Evolutionary conservation across 2,329 filamentous ascomycete genomes (phyloP), one percentile per base, ranked within the genome.

Genomic region (Macrophomina pseudophaseolina): DNA sequence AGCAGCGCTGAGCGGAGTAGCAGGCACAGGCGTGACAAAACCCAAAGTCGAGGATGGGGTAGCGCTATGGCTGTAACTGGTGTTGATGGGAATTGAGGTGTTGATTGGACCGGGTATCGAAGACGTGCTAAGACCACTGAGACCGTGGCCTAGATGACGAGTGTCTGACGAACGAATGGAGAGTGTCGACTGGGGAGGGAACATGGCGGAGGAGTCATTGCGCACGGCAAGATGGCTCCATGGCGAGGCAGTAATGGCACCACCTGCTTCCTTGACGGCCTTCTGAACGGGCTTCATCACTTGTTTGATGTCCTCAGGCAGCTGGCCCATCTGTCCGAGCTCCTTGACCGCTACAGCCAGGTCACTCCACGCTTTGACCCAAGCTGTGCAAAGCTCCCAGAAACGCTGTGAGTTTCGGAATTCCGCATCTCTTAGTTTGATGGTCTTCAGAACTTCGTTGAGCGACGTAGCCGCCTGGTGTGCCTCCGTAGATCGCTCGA

Each of bases 1-100:
- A 1, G 94, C 94, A 16, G 93, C 94, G 72, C 92, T 95, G 69
- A 97, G 86, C 7, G 94, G 94, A 1, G 94, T 97, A 73, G 95
- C 93, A 8, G 94, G 93, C 44, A 93, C 80, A 11, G 86, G 83
- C 9, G 85, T 81, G 28, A 84, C 82, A 54, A 85, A 85, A 12
- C 82, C 84, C 59, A 70, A 53, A 35, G 48, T 64, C 49, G 65
- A 38, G 9, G 65, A 46, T n/a, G 65, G 73, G 18, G 74, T 75
- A 14, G 73, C 74, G 23, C 71, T 68, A 32, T 77, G 64, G 64
- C 72, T 75, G 4, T 70, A 64, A 11, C 71, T 72, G 7, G 74
- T 70, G 65, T 74, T 54, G 75, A 5, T 70, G 71, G 42, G 74
- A 32, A 77, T 72, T 7, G 75, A 71, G 0, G 77, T 79, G 59